These are phyloP conservation scores for Stephanodiscus minutulus DNA, from an alignment of 108 stramenopile genomes.

Conservation along the genomic window DNA sequence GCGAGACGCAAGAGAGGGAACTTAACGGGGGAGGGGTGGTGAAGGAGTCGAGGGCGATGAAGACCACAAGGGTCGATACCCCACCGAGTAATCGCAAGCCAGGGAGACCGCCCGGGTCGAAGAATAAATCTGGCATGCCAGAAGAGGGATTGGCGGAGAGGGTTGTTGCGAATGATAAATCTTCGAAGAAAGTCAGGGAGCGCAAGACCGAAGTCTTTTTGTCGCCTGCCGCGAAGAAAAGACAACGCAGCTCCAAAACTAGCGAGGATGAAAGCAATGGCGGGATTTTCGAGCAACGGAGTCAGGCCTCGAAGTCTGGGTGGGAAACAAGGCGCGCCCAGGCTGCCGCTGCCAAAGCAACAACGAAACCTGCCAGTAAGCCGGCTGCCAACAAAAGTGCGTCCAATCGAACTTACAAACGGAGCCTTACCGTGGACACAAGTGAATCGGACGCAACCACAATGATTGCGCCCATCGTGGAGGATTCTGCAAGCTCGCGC, in stretches of 20 bases:
- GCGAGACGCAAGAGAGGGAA: conserved; percentile 3
- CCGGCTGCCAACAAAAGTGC: conserved; percentile 4
- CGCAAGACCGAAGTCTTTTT: too few relatives aligned
- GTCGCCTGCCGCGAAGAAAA: conserved; percentile 4
- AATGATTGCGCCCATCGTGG: neutral
- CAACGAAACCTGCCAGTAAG: conserved; percentile 5
- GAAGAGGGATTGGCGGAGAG: neutral
- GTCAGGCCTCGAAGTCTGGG: neutral
- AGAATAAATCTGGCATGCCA: neutral
- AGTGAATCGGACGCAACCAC: conserved; percentile 24
- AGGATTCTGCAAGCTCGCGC: conserved; percentile 12
- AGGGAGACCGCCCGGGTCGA: conserved; percentile 3
- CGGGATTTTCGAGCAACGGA: neutral
- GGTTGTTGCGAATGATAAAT: conserved; percentile 2
- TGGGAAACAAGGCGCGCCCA: conserved; percentile 20
- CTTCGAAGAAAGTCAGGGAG: conserved; percentile 16
- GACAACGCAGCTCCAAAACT: conserved; percentile 7
- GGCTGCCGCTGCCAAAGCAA: conserved; percentile 4
- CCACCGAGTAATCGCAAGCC: conserved; percentile 42
- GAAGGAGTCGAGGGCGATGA: neutral
- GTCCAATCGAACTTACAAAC: conserved; percentile 26
- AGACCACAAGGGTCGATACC: conserved; percentile 4
- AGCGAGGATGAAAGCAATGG: conserved; percentile 7
- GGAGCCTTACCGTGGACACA: conserved; percentile 14
- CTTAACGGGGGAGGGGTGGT: neutral